Conservation (phyloP, 2,329 filamentous ascomycete genomes). For the Dactylonectria estremocensis region DNA sequence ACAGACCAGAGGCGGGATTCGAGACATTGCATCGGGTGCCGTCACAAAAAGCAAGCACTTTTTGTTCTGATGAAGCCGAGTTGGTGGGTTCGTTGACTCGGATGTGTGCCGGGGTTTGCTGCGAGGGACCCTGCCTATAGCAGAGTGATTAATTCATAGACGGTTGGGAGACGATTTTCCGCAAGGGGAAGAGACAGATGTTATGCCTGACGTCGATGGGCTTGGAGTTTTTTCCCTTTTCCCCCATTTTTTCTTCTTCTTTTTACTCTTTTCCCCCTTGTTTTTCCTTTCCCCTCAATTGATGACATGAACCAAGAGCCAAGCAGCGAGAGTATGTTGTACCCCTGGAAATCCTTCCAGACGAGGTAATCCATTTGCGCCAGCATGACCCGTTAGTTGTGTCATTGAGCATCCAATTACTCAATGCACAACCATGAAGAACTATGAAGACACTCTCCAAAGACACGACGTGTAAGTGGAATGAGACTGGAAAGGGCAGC, state of each 20-base stretch:
- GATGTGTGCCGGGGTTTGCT: neutral
- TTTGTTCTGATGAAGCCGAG: neutral
- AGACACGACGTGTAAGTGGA: neutral
- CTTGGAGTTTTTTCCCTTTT: conserved; percentile 7
- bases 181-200: conserved; percentile 15
- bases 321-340: neutral
- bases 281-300: neutral
- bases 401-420: neutral
- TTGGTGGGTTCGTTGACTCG: neutral
- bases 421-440: too few species aligned
- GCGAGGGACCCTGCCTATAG: conserved; percentile 27
- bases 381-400: neutral
- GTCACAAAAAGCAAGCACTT: conserved; percentile 8
- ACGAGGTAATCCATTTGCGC: neutral
- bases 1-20: neutral
- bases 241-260: too few species aligned
- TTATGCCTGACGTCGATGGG: conserved; percentile 15
- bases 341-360: neutral
- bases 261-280: too few species aligned
- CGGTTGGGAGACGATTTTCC: conserved; percentile 8
- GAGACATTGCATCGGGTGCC: neutral
- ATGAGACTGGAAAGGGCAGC: neutral
- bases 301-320: neutral
- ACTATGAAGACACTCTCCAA: too few species aligned
- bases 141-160: conserved; percentile 3